These are phyloP conservation scores for Mallotus japonicus DNA, from an alignment of 441 rosid genomes.

Conservation along the genomic window DNA sequence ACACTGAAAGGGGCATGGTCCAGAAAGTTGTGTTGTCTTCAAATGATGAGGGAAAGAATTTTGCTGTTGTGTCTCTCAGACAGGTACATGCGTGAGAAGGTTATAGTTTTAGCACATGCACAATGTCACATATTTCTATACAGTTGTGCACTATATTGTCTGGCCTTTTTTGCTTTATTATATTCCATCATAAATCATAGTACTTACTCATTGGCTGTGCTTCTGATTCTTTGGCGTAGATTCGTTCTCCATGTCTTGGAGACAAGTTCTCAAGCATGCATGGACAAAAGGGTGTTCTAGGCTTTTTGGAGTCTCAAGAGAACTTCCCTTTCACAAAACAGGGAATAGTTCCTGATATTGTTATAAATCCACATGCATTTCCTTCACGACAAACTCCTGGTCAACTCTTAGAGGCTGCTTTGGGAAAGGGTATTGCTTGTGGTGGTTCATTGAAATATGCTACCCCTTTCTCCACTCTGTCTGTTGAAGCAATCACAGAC, in stretches of 20 bases:
- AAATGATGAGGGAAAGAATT: slow-evolving; percentile 90
- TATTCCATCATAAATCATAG: not conserved
- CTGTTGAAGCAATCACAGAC: slow-evolving; percentile 63
- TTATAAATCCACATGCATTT: slow-evolving; percentile 91
- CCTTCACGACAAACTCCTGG: slow-evolving; percentile 98
- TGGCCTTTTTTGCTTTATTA: not conserved
- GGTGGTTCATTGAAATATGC: slow-evolving; percentile 64
- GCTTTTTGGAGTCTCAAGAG: slow-evolving; percentile 86
- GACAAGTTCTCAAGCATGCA: slow-evolving; percentile 99
- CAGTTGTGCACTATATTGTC: not conserved
- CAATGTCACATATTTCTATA: not conserved
- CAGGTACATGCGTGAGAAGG: slow-evolving; percentile 44
- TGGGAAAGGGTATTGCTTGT: slow-evolving; percentile 83
- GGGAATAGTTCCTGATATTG: slow-evolving; percentile 93
- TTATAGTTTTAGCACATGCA: not conserved
- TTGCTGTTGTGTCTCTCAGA: slow-evolving; percentile 77
- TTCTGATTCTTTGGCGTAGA: slow-evolving; percentile 38
- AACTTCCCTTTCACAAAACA: slow-evolving; percentile 87
- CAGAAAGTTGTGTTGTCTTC: slow-evolving; percentile 89
- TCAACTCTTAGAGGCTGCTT: slow-evolving; percentile 92
- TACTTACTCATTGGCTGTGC: not conserved
- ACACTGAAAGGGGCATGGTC: slow-evolving; percentile 89
- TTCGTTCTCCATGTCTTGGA: slow-evolving; percentile 88
- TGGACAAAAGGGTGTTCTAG: slow-evolving; percentile 96
- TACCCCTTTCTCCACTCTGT: slow-evolving; percentile 83